Evolutionary conservation across 1,139 yeast species (phyloP), one percentile per base, ranked within the genome.

Genomic region (Nakaseomyces glabratus): DNA sequence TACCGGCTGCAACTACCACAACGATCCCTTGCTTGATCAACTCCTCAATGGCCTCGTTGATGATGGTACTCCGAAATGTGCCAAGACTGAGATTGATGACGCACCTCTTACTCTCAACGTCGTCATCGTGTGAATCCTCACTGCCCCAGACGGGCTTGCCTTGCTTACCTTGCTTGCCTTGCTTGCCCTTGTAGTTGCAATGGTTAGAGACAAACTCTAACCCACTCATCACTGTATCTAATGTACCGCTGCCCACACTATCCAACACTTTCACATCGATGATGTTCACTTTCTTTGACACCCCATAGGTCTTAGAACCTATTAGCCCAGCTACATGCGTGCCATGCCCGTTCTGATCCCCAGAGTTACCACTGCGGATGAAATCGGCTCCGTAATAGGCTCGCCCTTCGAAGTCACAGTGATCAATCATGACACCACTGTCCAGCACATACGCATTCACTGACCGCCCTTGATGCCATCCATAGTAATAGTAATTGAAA

Each of bases 241-340:
- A 58, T 2, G 75, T 66, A 0, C 95, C 94, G 20, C 71, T 68
- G 0, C 95, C 96, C 28, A 55, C 49, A 9, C 56, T 52, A 43
- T 76, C 73, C 31, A 85, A 62, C 0, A 84, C 84, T 49, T 84
- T 85, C 10, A 86, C 74, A 28, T 78, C 90, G 7, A 81, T 63
- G 3, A 86, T 53, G 10, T 63, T 64, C 8, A 69, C 77, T 14
- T 68, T 58, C 49, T 86, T 86, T 8, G 95, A 82, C 1, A 82
- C 93, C 0, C 96, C 95, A 55, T 66, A 85, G 0, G 78, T 72
- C 24, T 55, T 58, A 0, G 95, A 82, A 0, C 93, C 95, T 26
- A 84, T 69, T n/a, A 85, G 58, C 0, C 96, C 95, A 0, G 95
- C 93, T 2, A 85, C 94, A 57, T 86, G 95, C 0, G 95, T 84